Conservation (phyloP, 139 green algal genomes). For the Diplosphaera chodatii region DNA sequence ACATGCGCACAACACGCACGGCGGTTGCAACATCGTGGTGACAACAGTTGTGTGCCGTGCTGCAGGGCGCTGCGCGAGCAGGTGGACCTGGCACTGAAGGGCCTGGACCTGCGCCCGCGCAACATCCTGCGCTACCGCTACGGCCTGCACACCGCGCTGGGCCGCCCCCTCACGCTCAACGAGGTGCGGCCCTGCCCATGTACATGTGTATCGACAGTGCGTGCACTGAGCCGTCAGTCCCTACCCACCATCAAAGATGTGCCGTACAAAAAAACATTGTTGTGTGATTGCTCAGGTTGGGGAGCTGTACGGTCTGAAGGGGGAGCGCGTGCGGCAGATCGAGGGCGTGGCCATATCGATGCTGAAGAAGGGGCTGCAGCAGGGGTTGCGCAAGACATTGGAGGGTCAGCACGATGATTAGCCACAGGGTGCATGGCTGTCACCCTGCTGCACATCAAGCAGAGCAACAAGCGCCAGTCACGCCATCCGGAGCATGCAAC, state of each 20-base stretch:
- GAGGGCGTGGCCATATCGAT: slow-evolving; percentile 87
- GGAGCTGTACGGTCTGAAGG: slow-evolving; percentile 25
- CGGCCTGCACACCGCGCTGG: slow-evolving; percentile 68
- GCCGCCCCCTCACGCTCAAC: slow-evolving; percentile 73
- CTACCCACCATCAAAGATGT: no score
- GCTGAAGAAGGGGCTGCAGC: slow-evolving; percentile 33
- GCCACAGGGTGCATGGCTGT: no score
- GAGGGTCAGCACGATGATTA: not conserved
- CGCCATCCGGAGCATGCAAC: no score
- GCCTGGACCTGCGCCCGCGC: slow-evolving; percentile 70
- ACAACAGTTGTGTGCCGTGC: not conserved
- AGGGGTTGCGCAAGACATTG: not conserved
- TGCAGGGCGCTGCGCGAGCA: slow-evolving; percentile 49
- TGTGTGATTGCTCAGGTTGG: slow-evolving; percentile 2
- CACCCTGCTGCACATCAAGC: no score
- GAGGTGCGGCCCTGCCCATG: slow-evolving; percentile 47
- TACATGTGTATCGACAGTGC: not conserved
- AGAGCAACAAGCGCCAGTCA: no score
- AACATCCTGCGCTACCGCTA: slow-evolving; percentile 84
- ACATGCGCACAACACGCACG: no score
- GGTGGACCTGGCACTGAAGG: slow-evolving; percentile 66
- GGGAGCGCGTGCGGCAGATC: slow-evolving; percentile 96
- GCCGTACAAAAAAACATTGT: no score
- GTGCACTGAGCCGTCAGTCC: no score
- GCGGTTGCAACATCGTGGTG: no score